Base-by-base conservation (phyloP, 2,329 filamentous ascomycete species). In the Scolecobasidium constrictum region DNA sequence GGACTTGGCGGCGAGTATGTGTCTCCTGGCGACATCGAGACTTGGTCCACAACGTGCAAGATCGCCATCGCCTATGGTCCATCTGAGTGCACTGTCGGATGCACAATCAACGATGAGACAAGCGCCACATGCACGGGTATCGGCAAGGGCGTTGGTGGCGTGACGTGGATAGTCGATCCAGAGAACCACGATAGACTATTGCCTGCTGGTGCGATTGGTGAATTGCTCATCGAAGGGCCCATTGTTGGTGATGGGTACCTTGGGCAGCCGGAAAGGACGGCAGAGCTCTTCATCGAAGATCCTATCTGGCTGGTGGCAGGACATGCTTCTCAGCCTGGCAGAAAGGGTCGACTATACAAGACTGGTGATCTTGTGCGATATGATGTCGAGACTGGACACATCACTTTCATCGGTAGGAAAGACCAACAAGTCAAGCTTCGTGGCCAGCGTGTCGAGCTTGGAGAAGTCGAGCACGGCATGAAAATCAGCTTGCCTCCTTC, bases 401-500 rank as follows among this genome's bases (percentile, higher is more conserved):
- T 94, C 50, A 83, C 90, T 45, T 95, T 95, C 55, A 68, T 93
- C 2, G 88, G 90, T 3, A 77, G 90, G 11, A 83, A 82, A 5
- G 90, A 95, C 55, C 86, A 94, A 43, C 88, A 95, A 60, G 81
- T 94, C 47, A 95, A 95, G 58, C 71, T 95, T 3, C 78, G 88
- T 11, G 88, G 88, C 0, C 88, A 95, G 57, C 73, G 88, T 12
- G 71, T 95, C 1, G 90, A 95, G 54, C 82, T 94, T 47, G 84
- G 82, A 1, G 88, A 95, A 63, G 93, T 95, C 59, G 92, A 94
- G 51, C 79, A 88, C 38, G 76, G 83, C 6, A 86, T 94, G 51
- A 78, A n/a, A n/a, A n/a, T n/a, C n/a, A n/a, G n/a, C n/a, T n/a
- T n/a, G 77, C 13, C 23, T 42, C 16, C 53, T 54, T 31, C 62